Percentiles rank a stretch among this genome's conserved stretches.
These are phyloP conservation scores for Scedosporium dehoogii DNA, from an alignment of 2,329 filamentous ascomycete species.

Conservation along the genomic window DNA sequence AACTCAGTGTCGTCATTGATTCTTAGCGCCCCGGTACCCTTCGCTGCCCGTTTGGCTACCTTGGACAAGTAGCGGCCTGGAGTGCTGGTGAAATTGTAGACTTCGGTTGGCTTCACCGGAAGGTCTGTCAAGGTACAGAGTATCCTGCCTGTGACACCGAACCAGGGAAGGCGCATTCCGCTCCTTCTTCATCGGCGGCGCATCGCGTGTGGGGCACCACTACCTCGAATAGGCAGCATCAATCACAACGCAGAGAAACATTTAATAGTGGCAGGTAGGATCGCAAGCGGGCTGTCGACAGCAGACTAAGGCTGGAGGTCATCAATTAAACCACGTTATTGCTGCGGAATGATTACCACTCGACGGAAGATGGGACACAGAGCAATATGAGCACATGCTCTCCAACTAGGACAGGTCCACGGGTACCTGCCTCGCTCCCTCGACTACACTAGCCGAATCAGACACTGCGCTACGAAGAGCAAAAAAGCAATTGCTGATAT, in stretches of 20 bases:
- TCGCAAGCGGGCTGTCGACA: too few relatives aligned
- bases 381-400: not conserved
- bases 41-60: not conserved
- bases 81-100: too few relatives aligned
- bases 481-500: not conserved
- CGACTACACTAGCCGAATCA: not conserved
- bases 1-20: not conserved
- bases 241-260: not conserved
- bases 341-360: too few relatives aligned
- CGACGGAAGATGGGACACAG: too few relatives aligned
- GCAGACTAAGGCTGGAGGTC: too few relatives aligned
- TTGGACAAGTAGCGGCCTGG: too few relatives aligned
- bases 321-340: too few relatives aligned
- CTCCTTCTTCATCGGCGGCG: not conserved
- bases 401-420: not conserved
- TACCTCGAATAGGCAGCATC: not conserved
- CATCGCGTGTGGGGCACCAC: not conserved
- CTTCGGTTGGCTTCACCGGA: too few relatives aligned
- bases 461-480: not conserved
- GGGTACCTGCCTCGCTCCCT: not conserved
- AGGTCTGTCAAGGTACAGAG: not conserved
- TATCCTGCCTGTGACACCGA: not conserved
- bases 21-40: not conserved
- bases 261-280: not conserved
- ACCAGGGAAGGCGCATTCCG: not conserved